phyloP scores from a whole-genome alignment of 2,329 filamentous ascomycete species.

The Colletotrichum euphorbiae region DNA sequence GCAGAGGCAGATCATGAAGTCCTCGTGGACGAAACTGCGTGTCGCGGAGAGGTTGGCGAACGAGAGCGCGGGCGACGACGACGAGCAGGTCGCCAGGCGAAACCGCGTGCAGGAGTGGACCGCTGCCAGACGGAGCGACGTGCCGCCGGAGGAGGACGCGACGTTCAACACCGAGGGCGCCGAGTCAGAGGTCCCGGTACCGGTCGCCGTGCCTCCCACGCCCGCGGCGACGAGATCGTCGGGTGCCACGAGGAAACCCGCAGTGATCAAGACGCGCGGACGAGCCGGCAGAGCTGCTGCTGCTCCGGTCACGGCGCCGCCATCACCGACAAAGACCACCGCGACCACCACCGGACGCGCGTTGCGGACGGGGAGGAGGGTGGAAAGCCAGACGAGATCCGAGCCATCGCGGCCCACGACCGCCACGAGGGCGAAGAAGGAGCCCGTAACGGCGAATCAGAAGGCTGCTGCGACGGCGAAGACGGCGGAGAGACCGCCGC shows the following conservation, averaged over 20 bases:
- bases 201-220: slow-evolving; percentile 1
- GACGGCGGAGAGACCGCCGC: not conserved
- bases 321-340: slow-evolving; percentile 1
- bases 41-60: slow-evolving; percentile 30
- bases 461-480: not conserved
- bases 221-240: not conserved
- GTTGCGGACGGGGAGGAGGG: slow-evolving; percentile 17
- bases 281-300: not conserved
- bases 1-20: slow-evolving; percentile 38
- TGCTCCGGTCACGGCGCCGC: not conserved
- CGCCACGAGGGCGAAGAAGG: slow-evolving; percentile 19
- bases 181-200: slow-evolving; percentile 7
- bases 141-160: slow-evolving; percentile 32
- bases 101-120: slow-evolving; percentile 31
- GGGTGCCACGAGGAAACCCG: not conserved
- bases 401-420: slow-evolving; percentile 23
- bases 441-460: slow-evolving; percentile 7
- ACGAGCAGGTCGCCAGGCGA: slow-evolving; percentile 22
- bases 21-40: slow-evolving; percentile 36
- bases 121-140: slow-evolving; percentile 24
- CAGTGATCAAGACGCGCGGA: slow-evolving; percentile 8
- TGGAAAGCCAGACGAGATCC: slow-evolving; percentile 33
- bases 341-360: not conserved
- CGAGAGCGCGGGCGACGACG: slow-evolving; percentile 13
- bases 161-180: slow-evolving; percentile 28